phyloP scores from a whole-genome alignment of 2,329 filamentous ascomycete genomes.

The Graphilbum sp. region DNA sequence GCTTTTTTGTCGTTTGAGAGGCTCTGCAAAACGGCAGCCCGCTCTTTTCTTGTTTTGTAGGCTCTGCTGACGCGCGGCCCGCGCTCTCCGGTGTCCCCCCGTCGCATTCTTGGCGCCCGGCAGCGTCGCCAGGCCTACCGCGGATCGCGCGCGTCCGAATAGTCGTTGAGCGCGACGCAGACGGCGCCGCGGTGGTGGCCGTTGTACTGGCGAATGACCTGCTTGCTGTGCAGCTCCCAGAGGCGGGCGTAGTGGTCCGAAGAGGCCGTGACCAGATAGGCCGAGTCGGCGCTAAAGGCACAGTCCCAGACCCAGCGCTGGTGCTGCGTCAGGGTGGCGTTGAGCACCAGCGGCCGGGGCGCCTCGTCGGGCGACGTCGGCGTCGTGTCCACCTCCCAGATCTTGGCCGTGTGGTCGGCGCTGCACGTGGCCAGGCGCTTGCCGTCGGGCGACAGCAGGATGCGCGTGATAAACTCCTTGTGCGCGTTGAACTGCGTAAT shows the following conservation, averaged over 20 bases:
- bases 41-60: too few species aligned
- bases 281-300: conserved; percentile 83
- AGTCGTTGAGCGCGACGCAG: conserved; percentile 85
- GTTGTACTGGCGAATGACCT: conserved; percentile 88
- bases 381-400: conserved; percentile 82
- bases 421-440: conserved; percentile 89
- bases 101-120: too few species aligned
- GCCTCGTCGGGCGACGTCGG: conserved; percentile 21
- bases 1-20: too few species aligned
- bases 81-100: too few species aligned
- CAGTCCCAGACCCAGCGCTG: conserved; percentile 98
- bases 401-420: conserved; percentile 84
- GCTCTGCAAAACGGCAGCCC: too few species aligned
- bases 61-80: too few species aligned
- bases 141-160: conserved; percentile 37
- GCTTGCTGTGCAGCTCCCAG: conserved; percentile 77
- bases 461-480: conserved; percentile 81
- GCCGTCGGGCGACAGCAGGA: conserved; percentile 82
- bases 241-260: conserved; percentile 85
- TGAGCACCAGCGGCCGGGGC: conserved; percentile 54
- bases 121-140: neutral
- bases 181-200: conserved; percentile 85
- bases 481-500: conserved; percentile 83
- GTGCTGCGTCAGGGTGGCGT: conserved; percentile 77
- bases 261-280: conserved; percentile 84